Base-by-base conservation (phyloP, 352 stramenopile species). In the Phytophthora pisi region DNA sequence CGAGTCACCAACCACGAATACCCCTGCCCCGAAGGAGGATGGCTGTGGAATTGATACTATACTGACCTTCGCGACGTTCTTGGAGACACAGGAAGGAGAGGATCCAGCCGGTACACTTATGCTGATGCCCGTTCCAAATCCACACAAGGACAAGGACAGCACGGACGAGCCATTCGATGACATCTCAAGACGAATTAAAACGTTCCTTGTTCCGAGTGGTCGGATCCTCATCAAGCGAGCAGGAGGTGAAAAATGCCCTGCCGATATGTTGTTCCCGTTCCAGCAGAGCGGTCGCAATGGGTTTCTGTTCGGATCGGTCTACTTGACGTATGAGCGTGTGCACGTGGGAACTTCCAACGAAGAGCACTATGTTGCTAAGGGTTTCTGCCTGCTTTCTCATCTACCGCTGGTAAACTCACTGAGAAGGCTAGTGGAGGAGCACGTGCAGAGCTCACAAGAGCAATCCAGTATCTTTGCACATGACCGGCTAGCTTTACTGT, bases 241-340 rank as follows among this genome's bases (percentile, higher is more conserved):
- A 15, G 56, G 56, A 20, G 65, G 65, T 47, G 70, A 76, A 40
- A 63, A 68, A 9, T 74, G 73, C n/a, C 86, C 86, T 1, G 52
- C 65, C n/a, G 81, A 91, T 51, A 74, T 68, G 40, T 62, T 94
- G 43, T 92, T 94, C 53, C 77, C 79, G 26, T 94, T 92, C 52
- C 86, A 94, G 73, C 86, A 94, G 52, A 92, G 82, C 52, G 84
- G 84, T 6, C 80, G 78, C 16, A 77, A 89, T 52, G 86, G 82
- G 0, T 92, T 92, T 45, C 51, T 94, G 31, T 92, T 91, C 60
- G 86, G 84, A 0, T 92, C 78, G 0, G 84, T 94, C 11, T 94
- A 87, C 53, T 71, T 94, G 40, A 94, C 82, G 9, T 94, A 94
- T 67, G 80, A 90, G 57, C 40, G 55, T 4, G 71, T 91, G 45